phyloP scores from a whole-genome alignment of 176 grass and related monocot species.

The Dactylis glomerata region DNA sequence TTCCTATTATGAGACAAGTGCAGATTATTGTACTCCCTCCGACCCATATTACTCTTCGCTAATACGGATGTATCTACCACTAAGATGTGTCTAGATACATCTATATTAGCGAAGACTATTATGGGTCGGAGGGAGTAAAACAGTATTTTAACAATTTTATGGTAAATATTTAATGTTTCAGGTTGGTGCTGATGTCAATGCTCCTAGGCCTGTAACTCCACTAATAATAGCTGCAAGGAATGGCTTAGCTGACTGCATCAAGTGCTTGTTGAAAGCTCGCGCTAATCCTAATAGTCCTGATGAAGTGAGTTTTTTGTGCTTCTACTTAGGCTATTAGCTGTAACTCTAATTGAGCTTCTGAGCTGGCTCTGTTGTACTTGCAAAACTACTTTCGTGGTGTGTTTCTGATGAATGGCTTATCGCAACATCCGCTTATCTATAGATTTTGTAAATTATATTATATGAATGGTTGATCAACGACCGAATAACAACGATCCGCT shows the following conservation, averaged over 20 bases:
- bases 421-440: neutral
- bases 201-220: slow-evolving; percentile 12
- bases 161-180: slow-evolving; percentile 18
- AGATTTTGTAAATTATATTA: neutral
- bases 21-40: too few relatives aligned
- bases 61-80: too few relatives aligned
- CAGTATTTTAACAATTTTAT: neutral
- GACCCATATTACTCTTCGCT: too few relatives aligned
- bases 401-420: neutral
- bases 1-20: neutral
- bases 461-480: too few relatives aligned
- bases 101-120: too few relatives aligned
- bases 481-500: too few relatives aligned
- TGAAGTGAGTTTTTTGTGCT: neutral
- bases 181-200: slow-evolving; percentile 29
- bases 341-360: neutral
- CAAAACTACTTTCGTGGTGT: neutral
- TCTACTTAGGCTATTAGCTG: neutral
- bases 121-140: too few relatives aligned
- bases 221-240: neutral
- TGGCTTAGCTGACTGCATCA: neutral
- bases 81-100: too few relatives aligned
- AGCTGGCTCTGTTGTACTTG: neutral
- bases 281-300: neutral
- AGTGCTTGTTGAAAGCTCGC: neutral